A percentile compares a stretch with the other conserved stretches of the same genome.
phyloP scores from a whole-genome alignment of 164 flowering plant genomes.

The Echeveria elegans region DNA sequence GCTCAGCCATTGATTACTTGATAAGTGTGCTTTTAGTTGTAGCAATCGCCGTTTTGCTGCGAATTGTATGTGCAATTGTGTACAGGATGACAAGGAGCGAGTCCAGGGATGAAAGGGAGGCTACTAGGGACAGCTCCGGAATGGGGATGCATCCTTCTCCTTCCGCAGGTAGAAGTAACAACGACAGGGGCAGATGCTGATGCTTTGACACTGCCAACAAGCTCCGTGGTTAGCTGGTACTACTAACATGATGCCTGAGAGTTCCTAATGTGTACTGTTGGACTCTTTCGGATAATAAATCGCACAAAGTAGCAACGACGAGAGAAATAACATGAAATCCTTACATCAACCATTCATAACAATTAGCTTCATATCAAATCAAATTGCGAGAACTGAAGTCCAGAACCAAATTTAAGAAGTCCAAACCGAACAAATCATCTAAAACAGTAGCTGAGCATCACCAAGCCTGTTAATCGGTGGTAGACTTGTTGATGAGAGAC shows the following conservation, averaged over 20 bases:
- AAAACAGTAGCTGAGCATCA: background rate
- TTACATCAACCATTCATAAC: background rate
- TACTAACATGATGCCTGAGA: background rate
- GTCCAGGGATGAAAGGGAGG: too few relatives aligned
- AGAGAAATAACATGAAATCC: too few relatives aligned
- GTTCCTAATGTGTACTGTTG: too few relatives aligned
- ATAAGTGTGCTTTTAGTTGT: background rate
- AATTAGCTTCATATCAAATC: background rate
- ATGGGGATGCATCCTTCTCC: background rate
- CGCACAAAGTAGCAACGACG: too few relatives aligned
- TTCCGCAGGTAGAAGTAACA: background rate
- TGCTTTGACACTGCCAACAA: too few relatives aligned
- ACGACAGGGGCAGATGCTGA: background rate
- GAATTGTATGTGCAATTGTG: too few relatives aligned
- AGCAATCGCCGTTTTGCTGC: too few relatives aligned
- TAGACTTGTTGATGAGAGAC: conserved; percentile 30
- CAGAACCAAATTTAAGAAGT: background rate
- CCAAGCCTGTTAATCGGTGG: conserved; percentile 18
- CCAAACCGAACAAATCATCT: background rate
- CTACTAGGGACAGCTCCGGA: too few relatives aligned
- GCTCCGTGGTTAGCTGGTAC: background rate
- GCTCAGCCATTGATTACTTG: background rate
- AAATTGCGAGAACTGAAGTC: background rate
- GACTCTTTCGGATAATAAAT: too few relatives aligned
- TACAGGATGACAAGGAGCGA: too few relatives aligned